phyloP scores from a whole-genome alignment of 1,284 basidiomycete species.

The Ceratobasidium sp. region DNA sequence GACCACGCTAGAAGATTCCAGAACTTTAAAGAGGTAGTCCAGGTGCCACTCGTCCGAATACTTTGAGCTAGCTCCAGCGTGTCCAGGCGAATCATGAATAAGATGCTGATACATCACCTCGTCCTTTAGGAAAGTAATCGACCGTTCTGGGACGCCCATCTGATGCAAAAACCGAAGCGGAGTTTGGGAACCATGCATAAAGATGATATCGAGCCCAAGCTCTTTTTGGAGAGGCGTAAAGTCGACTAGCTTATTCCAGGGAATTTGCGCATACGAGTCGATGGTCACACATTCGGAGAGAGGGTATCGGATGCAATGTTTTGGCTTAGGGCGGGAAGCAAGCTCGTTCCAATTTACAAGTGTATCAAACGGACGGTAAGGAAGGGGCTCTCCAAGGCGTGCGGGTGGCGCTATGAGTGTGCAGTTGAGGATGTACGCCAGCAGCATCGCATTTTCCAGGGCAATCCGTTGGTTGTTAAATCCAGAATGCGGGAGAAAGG shows the following conservation, averaged over 20 bases:
- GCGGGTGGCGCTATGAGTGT: conserved; percentile 76
- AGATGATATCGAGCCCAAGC: conserved; percentile 48
- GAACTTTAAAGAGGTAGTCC: conserved; percentile 47
- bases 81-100: conserved; percentile 61
- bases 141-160: conserved; percentile 53
- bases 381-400: conserved; percentile 68
- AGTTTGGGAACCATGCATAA: conserved; percentile 59
- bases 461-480: conserved; percentile 86
- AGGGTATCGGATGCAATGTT: conserved; percentile 54
- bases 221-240: conserved; percentile 51
- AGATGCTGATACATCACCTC: conserved; percentile 66
- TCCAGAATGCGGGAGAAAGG: conserved; percentile 73
- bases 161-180: conserved; percentile 59
- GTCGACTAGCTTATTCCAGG: conserved; percentile 75
- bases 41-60: conserved; percentile 51
- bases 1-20: conserved; percentile 56
- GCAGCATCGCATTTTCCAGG: conserved; percentile 77
- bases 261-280: conserved; percentile 64
- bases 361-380: conserved; percentile 67
- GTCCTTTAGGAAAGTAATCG: conserved; percentile 62
- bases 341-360: conserved; percentile 59
- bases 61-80: conserved; percentile 46
- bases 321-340: conserved; percentile 60
- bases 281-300: conserved; percentile 64
- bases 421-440: conserved; percentile 71